Base-by-base conservation (phyloP, 1,139 yeast genomes). In the Arxiozyma bovina region DNA sequence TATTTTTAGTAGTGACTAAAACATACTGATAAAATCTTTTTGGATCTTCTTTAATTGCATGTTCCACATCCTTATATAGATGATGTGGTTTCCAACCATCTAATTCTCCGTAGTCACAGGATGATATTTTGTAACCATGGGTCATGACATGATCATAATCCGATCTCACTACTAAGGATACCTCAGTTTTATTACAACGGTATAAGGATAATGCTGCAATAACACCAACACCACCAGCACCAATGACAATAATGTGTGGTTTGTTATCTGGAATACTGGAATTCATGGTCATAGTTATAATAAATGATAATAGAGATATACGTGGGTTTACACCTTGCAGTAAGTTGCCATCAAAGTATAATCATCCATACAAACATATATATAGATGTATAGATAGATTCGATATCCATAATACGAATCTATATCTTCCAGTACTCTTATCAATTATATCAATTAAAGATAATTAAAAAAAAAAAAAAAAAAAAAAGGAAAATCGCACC, bases 171-270 rank as follows among this genome's bases (percentile, higher is more conserved):
- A 72, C 72, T 38, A 79, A 64, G 1, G 84, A 77, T 0, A 80
- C 81, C 48, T 75, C 75, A 45, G 63, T 55, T 41, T 57, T 55
- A 1, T 57, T 60, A 23, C 74, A 65, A 49, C 71, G 70, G 51
- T 70, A 71, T 27, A 82, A 68, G 0, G 82, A 74, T 50, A 77
- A 71, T 0, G 85, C 81, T 18, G 82, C 77, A 15, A 82, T 75
- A 15, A 79, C 73, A 15, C 87, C 87, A 1, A 82, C 81, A 21
- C 86, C 84, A 6, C 84, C 85, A 47, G 80, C 74, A 5, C 85
- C 84, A 53, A 80, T 72, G 30, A 77, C 73, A 50, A 80, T 67
- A 23, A 63, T 63, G 44, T 54, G 58, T 25, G 61, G 59, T 42
- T 40, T 51, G 20, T 21, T 42, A 12, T 17, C 27, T 20, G 30